Conservation (phyloP, 495 filamentous ascomycete species). For the Astrothelium subdiscretum region DNA sequence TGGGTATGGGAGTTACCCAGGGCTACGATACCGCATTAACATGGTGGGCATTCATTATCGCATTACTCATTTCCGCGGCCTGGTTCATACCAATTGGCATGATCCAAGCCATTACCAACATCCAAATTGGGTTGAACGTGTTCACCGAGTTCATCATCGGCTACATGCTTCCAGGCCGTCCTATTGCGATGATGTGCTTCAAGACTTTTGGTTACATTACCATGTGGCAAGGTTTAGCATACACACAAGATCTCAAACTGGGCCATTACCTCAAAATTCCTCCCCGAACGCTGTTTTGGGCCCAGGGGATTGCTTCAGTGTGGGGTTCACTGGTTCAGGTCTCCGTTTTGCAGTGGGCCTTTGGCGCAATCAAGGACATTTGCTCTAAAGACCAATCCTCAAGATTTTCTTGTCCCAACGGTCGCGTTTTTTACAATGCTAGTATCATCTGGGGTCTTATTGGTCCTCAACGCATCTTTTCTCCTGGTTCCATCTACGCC, state of each 20-base stretch:
- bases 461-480: conserved; percentile 67
- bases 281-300: conserved; percentile 62
- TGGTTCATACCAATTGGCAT: conserved; percentile 21
- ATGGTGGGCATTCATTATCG: conserved; percentile 25
- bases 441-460: conserved; percentile 84
- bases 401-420: conserved; percentile 79
- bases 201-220: conserved; percentile 62
- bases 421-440: conserved; percentile 82
- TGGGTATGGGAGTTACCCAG: conserved; percentile 41
- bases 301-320: conserved; percentile 65
- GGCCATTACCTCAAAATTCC: conserved; percentile 94
- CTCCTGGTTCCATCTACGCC: conserved; percentile 56
- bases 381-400: conserved; percentile 70
- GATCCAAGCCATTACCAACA: conserved; percentile 21
- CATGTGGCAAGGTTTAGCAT: conserved; percentile 74
- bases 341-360: conserved; percentile 81
- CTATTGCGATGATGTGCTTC: conserved; percentile 82
- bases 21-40: conserved; percentile 41
- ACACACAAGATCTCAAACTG: conserved; percentile 78
- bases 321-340: conserved; percentile 59
- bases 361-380: conserved; percentile 58
- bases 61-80: conserved; percentile 11
- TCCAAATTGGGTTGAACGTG: conserved; percentile 30
- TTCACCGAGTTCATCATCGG: conserved; percentile 54
- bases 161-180: conserved; percentile 64